Evolutionary conservation across 2,329 filamentous ascomycete genomes (phyloP), one percentile per base, ranked within the genome.

Genomic region (Fusarium sp.): DNA sequence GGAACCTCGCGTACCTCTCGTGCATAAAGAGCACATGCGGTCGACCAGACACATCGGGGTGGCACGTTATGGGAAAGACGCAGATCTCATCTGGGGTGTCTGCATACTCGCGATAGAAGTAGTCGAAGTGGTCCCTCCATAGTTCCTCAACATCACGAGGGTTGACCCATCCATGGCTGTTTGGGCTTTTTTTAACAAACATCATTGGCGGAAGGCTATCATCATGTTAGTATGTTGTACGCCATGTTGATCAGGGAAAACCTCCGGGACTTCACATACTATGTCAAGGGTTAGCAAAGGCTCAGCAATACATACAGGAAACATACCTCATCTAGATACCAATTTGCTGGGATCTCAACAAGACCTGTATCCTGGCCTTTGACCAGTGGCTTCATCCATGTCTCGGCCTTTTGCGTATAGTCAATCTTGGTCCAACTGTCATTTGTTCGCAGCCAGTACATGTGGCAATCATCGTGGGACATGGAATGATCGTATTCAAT

Each of bases 21-120:
- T 92, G 89, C 90, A 93, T 92, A 8, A 92, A 80, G 30, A 93
- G 72, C 1, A 89, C 91, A 77, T 93, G 91, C 1, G 91, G 91
- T 18, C 90, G 83, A 0, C 91, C 91, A 4, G 86, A 89, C 0
- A 91, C 89, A 72, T 93, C 91, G 0, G 91, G 91, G 76, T 93
- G 91, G 36, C 93, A 90, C 0, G 91, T 93, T 77, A 93, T 91
- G 0, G 91, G 91, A 71, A 93, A 93, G 53, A 92, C 86, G 65
- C 93, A 93, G 70, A 92, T 89, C 70, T 93, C 90, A 66, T 92
- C 90, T 77, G 50, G 51, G 7, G 63, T 58, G 16, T 64, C 61
- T 1, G 59, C 59, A 5, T 41, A 31, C 10, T 93, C 90, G 30
- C 90, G 83, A 76, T 93, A 93, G 73, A 91, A 92, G 78, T 92